Base-by-base conservation (phyloP, 169 alveolate genomes). In the Plasmodium vivax region DNA sequence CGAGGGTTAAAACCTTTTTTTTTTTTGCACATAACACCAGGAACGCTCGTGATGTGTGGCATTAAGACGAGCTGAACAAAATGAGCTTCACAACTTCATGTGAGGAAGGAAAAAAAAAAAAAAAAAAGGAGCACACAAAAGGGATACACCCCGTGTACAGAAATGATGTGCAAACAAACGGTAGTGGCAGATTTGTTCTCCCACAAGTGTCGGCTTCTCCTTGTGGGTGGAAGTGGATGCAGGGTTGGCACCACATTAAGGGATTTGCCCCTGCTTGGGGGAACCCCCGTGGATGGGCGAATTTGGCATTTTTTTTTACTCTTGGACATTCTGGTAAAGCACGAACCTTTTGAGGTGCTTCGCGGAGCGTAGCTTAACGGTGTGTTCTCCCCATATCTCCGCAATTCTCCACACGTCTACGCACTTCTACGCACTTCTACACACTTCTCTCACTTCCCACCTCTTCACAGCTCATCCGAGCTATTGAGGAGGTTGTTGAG, bases 391-490 rank as follows among this genome's bases (percentile, higher is more conserved):
- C 54, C 54, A 43, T 0, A 1, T 8, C 54, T 43, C 0, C 54
- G 14, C 54, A 43, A 0, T 8, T 12, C 9, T 38, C 27, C 0
- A 0, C 27, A 23, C 27, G 1, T 45, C 58, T 47, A 0, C 54
- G 14, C 54, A 43, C 14, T 8, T 12, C 9, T 38, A 8, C 4
- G 9, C 45, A 38, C 45, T 38, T 38, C 45, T 5, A n/a, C n/a
- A n/a, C 45, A 38, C 45, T 38, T 38, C 45, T 5, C 27, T 38
- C 45, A 38, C 45, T 12, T 47, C 62, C 12, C 62, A 14, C 23
- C 62, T 9, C n/a, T 58, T 90, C 56, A 90, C 14, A 90, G 36
- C 27, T 90, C 94, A 14, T 90, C 94, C 47, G 94, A 90, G 38
- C 84, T 80, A 58, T 90, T 90, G 30, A 90, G 82, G 34, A 90